Conservation (phyloP, 495 filamentous ascomycete species). For the Tuber indicum region DNA sequence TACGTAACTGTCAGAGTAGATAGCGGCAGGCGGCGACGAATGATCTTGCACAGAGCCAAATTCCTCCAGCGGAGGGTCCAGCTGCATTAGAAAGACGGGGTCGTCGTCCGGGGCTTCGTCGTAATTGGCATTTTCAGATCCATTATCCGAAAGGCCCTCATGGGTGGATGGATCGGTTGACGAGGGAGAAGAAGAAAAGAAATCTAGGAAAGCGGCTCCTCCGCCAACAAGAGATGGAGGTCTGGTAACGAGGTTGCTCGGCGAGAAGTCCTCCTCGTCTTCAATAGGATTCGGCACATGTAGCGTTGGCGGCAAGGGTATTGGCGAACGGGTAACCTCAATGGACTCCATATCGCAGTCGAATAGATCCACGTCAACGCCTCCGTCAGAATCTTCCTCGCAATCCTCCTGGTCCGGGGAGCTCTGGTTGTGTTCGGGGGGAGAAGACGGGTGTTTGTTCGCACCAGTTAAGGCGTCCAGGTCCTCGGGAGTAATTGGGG, state of each 20-base stretch:
- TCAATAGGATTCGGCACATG: conserved; percentile 18
- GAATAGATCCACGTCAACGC: conserved; percentile 23
- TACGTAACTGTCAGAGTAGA: not conserved
- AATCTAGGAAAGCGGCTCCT: conserved; percentile 28
- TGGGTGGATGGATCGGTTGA: not conserved
- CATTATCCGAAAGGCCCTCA: conserved; percentile 10
- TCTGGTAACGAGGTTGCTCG: conserved; percentile 34
- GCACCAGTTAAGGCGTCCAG: conserved; percentile 17
- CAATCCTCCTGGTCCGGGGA: conserved; percentile 21
- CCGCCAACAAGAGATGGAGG: conserved; percentile 27
- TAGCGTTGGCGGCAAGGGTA: conserved; percentile 18
- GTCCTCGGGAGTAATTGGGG: conserved; percentile 26
- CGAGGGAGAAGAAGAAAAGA: conserved; percentile 30
- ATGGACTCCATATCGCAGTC: conserved; percentile 29
- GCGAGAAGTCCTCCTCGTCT: conserved; percentile 32
- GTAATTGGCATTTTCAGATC: conserved; percentile 17
- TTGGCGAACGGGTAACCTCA: conserved; percentile 29
- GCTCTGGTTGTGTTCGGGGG: conserved; percentile 16
- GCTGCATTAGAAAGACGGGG: conserved; percentile 23
- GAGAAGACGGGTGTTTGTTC: conserved; percentile 29
- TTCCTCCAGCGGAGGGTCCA: conserved; percentile 17
- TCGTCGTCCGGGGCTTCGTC: conserved; percentile 4
- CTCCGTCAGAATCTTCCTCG: conserved; percentile 36
- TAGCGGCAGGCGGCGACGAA: conserved; percentile 18
- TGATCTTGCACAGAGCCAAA: conserved; percentile 23